phyloP scores from a whole-genome alignment of 768 basidiomycete genomes.

The Tulasnella sp. region DNA sequence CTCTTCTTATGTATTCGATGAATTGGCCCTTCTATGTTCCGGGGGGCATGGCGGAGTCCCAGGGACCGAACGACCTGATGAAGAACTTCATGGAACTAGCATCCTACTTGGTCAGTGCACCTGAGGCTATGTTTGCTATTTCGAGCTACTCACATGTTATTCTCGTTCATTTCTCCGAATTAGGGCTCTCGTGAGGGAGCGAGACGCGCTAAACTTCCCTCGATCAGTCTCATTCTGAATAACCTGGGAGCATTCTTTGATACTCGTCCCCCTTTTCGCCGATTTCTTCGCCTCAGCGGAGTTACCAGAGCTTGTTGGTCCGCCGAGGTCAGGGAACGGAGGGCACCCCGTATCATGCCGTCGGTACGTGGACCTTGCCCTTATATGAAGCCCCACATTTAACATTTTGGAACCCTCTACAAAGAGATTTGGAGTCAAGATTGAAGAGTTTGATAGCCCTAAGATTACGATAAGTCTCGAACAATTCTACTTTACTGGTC shows the following conservation, averaged over 20 bases:
- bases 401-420: neutral
- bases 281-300: neutral
- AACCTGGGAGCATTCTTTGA: neutral
- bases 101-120: neutral
- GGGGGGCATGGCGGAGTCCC: neutral
- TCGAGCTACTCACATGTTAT: neutral
- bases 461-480: neutral
- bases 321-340: neutral
- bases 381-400: neutral
- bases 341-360: neutral
- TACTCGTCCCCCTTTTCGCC: neutral
- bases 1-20: slow-evolving; percentile 51
- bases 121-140: neutral
- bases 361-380: neutral
- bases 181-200: neutral
- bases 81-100: neutral
- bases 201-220: neutral
- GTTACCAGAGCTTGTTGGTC: neutral
- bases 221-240: neutral
- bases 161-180: too few relatives aligned
- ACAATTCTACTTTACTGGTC: neutral
- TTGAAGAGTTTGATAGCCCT: neutral
- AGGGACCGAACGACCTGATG: neutral
- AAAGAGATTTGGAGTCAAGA: neutral
- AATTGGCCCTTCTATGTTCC: slow-evolving; percentile 40